Evolutionary conservation across 495 filamentous ascomycete genomes (phyloP), one percentile per base, ranked within the genome.

Genomic region (Podospora didyma): DNA sequence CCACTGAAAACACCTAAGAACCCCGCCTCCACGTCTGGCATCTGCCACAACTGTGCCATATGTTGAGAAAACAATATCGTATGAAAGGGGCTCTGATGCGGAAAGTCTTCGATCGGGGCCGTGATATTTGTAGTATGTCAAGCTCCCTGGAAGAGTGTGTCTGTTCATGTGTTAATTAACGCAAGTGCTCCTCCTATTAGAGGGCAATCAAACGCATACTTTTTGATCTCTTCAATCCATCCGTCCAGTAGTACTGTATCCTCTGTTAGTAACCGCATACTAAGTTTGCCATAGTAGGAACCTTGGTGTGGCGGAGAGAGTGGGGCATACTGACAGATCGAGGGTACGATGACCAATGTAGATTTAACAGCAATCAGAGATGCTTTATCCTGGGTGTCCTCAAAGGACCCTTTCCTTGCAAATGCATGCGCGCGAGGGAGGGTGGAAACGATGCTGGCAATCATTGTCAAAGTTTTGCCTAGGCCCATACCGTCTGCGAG

Each of bases 401-500:
- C n/a, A 7, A 17, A 14, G 4, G 37, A 17, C 3, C 12, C 12
- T 41, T 17, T 4, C n/a, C 3, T 14, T 2, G 73, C 73, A 63
- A 84, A 94, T 11, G 73, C 64, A 9, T 44, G 35, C 19, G 52
- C 60, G 47, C 54, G 42, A 20, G 58, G 58, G 16, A 53, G 64
- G 22, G 52, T 70, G 44, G 49, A 54, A 7, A 69, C 47, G 37
- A 78, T 62, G 5, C 68, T 51, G 10, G 73, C 54, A 7, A 79
- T 45, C 31, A 75, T 60, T 7, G 67, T 69, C 9, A 79, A 54
- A 0, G 76, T 69, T 63, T 79, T 78, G 7, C 76, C 76, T 34
- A 78, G 66, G 0, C 76, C 76, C 74, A 78, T 77, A 14, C 73
- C 70, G 60, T 77, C 76, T 0, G 72, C 73, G 3, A 76, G 49